A percentile compares a stretch with the other conserved stretches of the same genome.
Evolutionary conservation across 345 rosid genomes (phyloP).

Genomic region (Hibiscus tridactylites): DNA sequence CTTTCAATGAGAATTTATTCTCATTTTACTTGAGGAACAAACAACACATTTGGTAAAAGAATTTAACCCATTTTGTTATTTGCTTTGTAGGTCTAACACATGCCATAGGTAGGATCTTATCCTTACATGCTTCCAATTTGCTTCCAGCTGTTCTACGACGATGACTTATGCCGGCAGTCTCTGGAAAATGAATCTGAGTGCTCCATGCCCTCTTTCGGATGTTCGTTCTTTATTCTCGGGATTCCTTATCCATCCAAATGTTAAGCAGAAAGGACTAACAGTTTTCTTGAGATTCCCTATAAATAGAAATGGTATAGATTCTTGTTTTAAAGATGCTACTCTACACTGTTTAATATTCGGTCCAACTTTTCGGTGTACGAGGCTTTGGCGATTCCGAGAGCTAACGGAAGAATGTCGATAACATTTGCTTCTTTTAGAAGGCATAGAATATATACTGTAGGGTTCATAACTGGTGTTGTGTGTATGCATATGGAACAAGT

Average conservation of each 20-base stretch:
- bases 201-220: not conserved
- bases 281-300: not conserved
- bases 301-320: not conserved
- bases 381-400: not conserved
- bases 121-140: not conserved
- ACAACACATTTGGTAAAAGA: not conserved
- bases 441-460: not conserved
- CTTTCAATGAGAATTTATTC: not conserved
- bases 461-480: not conserved
- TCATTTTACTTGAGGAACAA: not conserved
- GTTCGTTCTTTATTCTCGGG: not conserved
- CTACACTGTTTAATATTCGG: not conserved
- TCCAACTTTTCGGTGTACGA: not conserved
- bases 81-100: not conserved
- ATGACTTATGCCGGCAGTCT: constrained; percentile 1
- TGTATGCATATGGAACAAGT: not conserved
- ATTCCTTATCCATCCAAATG: not conserved
- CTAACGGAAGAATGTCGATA: not conserved
- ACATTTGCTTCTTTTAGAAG: constrained; percentile 1
- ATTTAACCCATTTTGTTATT: not conserved
- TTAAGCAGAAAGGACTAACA: not conserved
- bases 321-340: not conserved
- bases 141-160: not conserved
- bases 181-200: not conserved
- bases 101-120: not conserved